Conservation (phyloP, 2,329 filamentous ascomycete species). For the Septoria petroselini region DNA sequence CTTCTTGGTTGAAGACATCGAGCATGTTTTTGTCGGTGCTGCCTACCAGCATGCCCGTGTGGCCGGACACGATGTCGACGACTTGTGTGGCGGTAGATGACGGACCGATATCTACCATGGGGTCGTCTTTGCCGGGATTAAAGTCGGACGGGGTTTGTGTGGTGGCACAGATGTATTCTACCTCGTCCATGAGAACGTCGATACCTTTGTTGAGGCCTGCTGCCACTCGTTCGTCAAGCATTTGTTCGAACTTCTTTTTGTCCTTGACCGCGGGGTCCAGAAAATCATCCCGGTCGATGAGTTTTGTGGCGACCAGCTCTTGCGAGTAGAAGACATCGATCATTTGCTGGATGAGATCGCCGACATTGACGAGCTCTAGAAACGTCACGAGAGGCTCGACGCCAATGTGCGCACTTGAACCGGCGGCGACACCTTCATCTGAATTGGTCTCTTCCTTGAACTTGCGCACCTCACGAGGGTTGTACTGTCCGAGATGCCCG, state of each 20-base stretch:
- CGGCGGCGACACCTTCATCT: constrained; percentile 10
- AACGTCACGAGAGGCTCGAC: constrained; percentile 93
- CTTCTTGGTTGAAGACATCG: constrained; percentile 97
- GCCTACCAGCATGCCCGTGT: constrained; percentile 88
- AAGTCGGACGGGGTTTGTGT: constrained; percentile 85
- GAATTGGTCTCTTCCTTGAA: constrained; percentile 35
- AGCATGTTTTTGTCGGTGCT: constrained; percentile 98
- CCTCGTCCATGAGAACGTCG: constrained; percentile 96
- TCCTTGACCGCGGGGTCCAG: constrained; percentile 85
- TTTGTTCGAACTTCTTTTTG: constrained; percentile 98
- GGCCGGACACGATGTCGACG: constrained; percentile 78
- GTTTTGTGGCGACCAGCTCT: constrained; percentile 76
- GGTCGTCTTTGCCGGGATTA: constrained; percentile 60
- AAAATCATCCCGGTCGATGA: constrained; percentile 92
- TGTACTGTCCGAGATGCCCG: constrained; percentile 83
- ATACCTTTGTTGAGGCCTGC: constrained; percentile 96
- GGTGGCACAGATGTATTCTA: constrained; percentile 90
- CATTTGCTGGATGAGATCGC: constrained; percentile 97
- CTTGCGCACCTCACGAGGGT: constrained; percentile 75
- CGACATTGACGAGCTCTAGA: constrained; percentile 94
- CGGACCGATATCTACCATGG: constrained; percentile 61
- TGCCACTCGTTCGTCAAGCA: constrained; percentile 94
- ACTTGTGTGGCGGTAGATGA: constrained; percentile 76
- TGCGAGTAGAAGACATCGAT: constrained; percentile 98
- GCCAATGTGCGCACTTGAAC: constrained; percentile 42